Base-by-base conservation (phyloP, 805 yeast genomes). In the Babjeviella inositovora region DNA sequence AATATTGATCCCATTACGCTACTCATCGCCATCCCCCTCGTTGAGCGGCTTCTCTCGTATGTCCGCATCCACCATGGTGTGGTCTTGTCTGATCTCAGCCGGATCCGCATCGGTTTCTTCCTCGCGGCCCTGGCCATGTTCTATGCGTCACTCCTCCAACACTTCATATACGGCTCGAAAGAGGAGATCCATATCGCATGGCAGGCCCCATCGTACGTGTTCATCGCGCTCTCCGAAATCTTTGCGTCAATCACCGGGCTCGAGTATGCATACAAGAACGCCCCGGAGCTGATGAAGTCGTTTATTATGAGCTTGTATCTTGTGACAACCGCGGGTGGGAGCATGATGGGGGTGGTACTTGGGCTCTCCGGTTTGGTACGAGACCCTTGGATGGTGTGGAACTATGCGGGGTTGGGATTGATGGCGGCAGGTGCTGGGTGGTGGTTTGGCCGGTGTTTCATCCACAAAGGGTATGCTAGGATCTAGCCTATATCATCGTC, bases 221-320 rank as follows among this genome's bases (percentile, higher is more conserved):
- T 79, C 32, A 69, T 74, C 45, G 87, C 79, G 8, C 42, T 74
- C 25, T 67, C 84, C 10, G 92, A 79, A 47, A 76, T 77, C 33
- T 63, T 79, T 35, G 84, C 85, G 15, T 72, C 79, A 24, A 66
- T 76, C 36, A 76, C 90, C 11, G 90, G 87, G 35, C 62, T 74
- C 34, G 90, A 79, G 51, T 76, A 74, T 41, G 92, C 92, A 11
- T 79, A 74, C 51, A 70, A 84, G 14, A 73, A 77, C 52, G 87
- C 90, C 5, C 90, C 90, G 19, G 60, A 58, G 6, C 50, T 62
- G 23, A 69, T 70, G 77, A 68, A 67, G 45, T 62, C 75, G n/a
- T 62, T 70, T 39, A 61, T 70, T 37, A 68, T 69, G 70, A n/a
- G n/a, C n/a, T n/a, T n/a, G n/a, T n/a, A n/a, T n/a, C n/a, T n/a